phyloP scores from a whole-genome alignment of 2,329 filamentous ascomycete species.

The Pestalotiopsis sp. region DNA sequence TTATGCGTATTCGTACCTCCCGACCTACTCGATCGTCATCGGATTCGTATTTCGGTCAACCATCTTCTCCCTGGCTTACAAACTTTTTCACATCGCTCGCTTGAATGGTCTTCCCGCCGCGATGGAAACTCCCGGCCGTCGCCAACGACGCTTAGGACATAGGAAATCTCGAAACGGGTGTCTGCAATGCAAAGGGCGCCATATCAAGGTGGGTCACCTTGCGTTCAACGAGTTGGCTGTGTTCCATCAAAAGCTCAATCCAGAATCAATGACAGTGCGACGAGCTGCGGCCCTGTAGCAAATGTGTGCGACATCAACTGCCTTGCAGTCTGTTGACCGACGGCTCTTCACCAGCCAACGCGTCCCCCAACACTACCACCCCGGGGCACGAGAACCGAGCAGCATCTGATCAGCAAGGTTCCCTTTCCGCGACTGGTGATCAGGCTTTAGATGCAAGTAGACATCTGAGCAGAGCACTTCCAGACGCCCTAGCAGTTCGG shows the following conservation, averaged over 20 bases:
- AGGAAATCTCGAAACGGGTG: slow-evolving; percentile 13
- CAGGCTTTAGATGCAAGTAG: neutral
- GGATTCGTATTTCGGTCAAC: neutral
- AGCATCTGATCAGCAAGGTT: neutral
- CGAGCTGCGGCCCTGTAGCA: slow-evolving; percentile 9
- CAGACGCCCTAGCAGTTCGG: neutral
- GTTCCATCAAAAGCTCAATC: neutral
- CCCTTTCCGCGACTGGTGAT: neutral
- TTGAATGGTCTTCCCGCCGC: neutral
- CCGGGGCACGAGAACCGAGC: neutral
- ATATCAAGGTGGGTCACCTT: slow-evolving; percentile 4
- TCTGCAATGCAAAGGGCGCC: slow-evolving; percentile 9
- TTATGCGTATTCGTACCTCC: too few relatives aligned
- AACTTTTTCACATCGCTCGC: neutral
- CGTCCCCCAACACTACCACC: neutral
- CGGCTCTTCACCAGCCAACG: neutral
- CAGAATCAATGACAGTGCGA: slow-evolving; percentile 4
- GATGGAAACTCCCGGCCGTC: neutral
- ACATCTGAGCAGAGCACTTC: neutral
- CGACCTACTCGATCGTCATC: neutral
- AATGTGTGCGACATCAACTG: slow-evolving; percentile 8
- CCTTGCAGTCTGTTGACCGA: neutral
- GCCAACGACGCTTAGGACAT: slow-evolving; percentile 6
- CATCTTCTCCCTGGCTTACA: neutral
- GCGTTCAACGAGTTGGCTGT: neutral